Base-by-base conservation (phyloP, 768 basidiomycete genomes). In the Suillus clintonianus region DNA sequence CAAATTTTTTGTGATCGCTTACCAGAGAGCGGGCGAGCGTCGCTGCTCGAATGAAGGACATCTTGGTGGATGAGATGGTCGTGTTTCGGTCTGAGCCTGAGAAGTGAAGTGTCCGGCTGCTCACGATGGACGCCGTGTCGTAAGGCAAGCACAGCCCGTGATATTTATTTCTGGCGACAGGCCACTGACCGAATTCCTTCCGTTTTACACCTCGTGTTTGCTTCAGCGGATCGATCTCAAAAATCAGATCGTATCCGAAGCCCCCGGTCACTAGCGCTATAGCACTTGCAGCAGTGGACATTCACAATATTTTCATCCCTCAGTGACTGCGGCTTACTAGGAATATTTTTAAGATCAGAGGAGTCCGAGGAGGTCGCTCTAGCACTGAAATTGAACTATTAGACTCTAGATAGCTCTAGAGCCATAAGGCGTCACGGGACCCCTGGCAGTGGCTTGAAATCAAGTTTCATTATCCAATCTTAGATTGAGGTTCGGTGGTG, bases 11-110 rank as follows among this genome's bases (percentile, higher is more conserved):
- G 30, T 17, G 19, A 17, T 15, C 41, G 39, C 62, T 74, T 74
- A 82, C 83, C 65, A 80, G 67, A 51, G 81, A 79, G 67, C 82
- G 83, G 22, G 81, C 75, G 43, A 81, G 62, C 13, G 74, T 71
- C 22, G 79, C 74, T 62, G 72, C 69, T 14, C 76, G 77, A 57
- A 81, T 64, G 70, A 85, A 78, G 37, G 82, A 82, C 83, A 86
- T 85, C 72, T 63, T 70, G 56, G 43, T 62, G 53, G 19, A 54
- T 36, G 37, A 30, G 30, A 32, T n/a, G 42, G 5, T 10, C 11
- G 45, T 53, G 60, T 39, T 34, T 32, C 51, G 32, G 51, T 53
- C 32, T 34, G 53, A 55, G 67, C 69, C 69, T 70, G 69, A 70
- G 62, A 67, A 67, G 43, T 13, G 15, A 48, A 53, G n/a, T n/a